Percentiles rank a stretch among this genome's conserved stretches.
Evolutionary conservation across 2,329 filamentous ascomycete species (phyloP).

Genomic region (Ilyonectria destructans): DNA sequence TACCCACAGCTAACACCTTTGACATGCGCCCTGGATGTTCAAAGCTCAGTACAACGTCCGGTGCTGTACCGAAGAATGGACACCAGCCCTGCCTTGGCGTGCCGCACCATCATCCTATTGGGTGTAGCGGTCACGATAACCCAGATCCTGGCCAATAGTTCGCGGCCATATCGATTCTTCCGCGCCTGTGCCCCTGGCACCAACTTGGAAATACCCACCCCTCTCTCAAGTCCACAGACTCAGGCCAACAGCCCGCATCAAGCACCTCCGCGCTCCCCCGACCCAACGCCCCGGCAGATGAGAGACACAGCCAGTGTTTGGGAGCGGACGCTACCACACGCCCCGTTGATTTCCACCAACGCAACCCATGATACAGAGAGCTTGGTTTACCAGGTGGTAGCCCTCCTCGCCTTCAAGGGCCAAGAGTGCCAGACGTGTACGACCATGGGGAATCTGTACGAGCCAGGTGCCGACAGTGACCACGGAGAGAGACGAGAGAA

Average conservation of each 20-base stretch:
- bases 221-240: constrained; percentile 33
- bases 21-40: not conserved
- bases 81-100: constrained; percentile 12
- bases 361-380: constrained; percentile 31
- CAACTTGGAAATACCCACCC: constrained; percentile 36
- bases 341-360: constrained; percentile 37
- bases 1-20: not conserved
- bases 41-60: not conserved
- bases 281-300: constrained; percentile 45
- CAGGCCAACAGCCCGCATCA: constrained; percentile 18
- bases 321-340: constrained; percentile 44
- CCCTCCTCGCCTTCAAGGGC: constrained; percentile 29
- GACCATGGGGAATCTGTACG: not conserved
- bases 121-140: constrained; percentile 6
- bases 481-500: not conserved
- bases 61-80: constrained; percentile 2
- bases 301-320: constrained; percentile 47
- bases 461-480: not conserved
- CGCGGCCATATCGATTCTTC: constrained; percentile 11
- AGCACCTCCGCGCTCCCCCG: constrained; percentile 14
- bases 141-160: constrained; percentile 33
- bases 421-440: constrained; percentile 11
- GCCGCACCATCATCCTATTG: constrained; percentile 20
- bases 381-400: constrained; percentile 13
- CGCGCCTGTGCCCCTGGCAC: constrained; percentile 32